Evolutionary conservation across 2,329 filamentous ascomycete genomes (phyloP), one percentile per base, ranked within the genome.

Genomic region (Beauveria brongniartii): DNA sequence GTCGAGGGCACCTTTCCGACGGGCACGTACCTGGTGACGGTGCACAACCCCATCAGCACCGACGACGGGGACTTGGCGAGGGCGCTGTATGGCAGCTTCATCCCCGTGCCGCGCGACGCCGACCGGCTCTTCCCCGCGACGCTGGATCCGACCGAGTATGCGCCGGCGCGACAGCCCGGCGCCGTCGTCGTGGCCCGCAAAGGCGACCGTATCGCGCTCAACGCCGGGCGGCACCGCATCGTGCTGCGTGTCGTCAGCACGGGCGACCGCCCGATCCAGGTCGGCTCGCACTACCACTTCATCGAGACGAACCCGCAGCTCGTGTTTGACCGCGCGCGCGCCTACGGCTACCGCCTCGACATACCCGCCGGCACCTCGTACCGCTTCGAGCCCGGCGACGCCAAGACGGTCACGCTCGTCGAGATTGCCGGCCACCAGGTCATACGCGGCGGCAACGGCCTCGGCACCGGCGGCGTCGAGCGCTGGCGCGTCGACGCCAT

Each of bases 221-320:
- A 91, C 71, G 81, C 87, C 67, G 88, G 87, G 44, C 82, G 91
- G 58, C 86, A 83, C 74, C 82, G 92, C 63, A 87, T 92, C 65
- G 81, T 77, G 63, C 77, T 97, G 44, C 85, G 80, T 93, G 90
- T 97, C 46, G 92, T 87, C 64, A 96, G 90, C 73, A 90, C 83
- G 68, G 93, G 93, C 7, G 93, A 97, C 73, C 80, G 93, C 37
- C 93, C 93, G 1, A 89, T 97, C 63, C 92, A 61, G 51, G 58
- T 61, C 30, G 93, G 93, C 37, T 96, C 91, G 37, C 93, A 97
- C 75, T 97, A 96, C 73, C 93, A 97, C 75, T 96, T 97, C 72
- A 85, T 96, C 69, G 93, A 97, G 77, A 89, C 87, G n/a, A 97
- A 97, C 74, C 90, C 92, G 0, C 85, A 90, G 72, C 82, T 97